A percentile compares a stretch with the other conserved stretches of the same genome.
These are phyloP conservation scores for Coemansia sp. DNA, from an alignment of 192 early-diverging fungal species.

Conservation along the genomic window DNA sequence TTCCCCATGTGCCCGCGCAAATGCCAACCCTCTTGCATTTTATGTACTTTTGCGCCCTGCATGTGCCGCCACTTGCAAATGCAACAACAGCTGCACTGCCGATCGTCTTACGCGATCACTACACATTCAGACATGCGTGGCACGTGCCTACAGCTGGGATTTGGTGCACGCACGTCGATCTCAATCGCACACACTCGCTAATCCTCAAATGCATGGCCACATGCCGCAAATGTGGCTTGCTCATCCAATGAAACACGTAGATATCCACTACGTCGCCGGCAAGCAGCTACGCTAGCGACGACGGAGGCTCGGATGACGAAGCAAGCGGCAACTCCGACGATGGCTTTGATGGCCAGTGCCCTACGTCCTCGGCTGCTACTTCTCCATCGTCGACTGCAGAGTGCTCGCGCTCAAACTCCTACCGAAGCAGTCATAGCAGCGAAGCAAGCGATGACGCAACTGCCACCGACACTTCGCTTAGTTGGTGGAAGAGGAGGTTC, in stretches of 20 bases:
- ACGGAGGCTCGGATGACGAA: conserved; percentile 18
- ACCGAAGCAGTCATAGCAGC: conserved; percentile 37
- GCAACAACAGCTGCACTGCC: background rate
- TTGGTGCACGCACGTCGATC: background rate
- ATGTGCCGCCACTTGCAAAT: conserved; percentile 2
- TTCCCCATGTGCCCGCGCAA: background rate
- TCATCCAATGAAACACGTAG: background rate
- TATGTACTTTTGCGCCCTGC: background rate
- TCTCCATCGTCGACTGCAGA: conserved; percentile 37
- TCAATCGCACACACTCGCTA: background rate
- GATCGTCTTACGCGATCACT: background rate
- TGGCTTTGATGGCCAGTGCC: conserved; percentile 47
- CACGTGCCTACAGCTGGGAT: background rate
- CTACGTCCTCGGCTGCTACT: conserved; percentile 7
- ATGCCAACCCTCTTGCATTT: background rate
- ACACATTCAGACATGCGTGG: background rate
- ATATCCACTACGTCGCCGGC: background rate
- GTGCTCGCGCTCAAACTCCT: conserved; percentile 47
- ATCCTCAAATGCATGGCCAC: background rate
- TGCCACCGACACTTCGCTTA: conserved; percentile 34
- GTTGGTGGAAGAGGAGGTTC: conserved; percentile 48
- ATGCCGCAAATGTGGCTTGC: background rate
- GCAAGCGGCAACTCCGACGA: conserved; percentile 26
- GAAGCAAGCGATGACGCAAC: conserved; percentile 28
- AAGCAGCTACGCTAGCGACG: conserved; percentile 14